Base-by-base conservation (phyloP, 202 grass and related monocot genomes). In the Setaria italica region DNA sequence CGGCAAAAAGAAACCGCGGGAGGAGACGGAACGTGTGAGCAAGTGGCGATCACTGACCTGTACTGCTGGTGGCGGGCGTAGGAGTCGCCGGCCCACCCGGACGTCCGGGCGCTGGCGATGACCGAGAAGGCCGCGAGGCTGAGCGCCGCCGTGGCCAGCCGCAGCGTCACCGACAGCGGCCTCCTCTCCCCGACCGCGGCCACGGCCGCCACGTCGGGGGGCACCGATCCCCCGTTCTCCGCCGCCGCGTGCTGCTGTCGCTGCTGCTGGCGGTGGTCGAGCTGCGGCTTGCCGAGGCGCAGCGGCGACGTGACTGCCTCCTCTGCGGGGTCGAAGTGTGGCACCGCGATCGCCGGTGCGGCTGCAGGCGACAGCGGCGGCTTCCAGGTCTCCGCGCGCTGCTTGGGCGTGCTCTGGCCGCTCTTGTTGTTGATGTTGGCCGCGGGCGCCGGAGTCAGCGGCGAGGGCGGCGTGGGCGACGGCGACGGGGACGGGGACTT, bases 71-170 rank as follows among this genome's bases (percentile, higher is more conserved):
- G 85, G 67, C 85, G 92, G 60, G 56, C 82, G 89, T 81, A 95
- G 69, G 76, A 74, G 83, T 97, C 95, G 33, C 95, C 95, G 47
- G 84, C 95, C 95, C 95, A 97, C 1, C 95, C 95, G 29, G 81
- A 57, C 15, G 95, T 97, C 68, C 83, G 59, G 56, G 88, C 92
- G 67, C 88, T 84, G 25, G 46, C 85, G 83, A 97, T 93, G n/a
- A 97, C 71, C 62, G 95, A 82, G 85, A 97, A 95, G 60, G 95
- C 65, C 2, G 83, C 87, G 62, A 95, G 71, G 87, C 89, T 93
- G 43, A 97, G 80, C 68, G 80, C 54, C 34, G 87, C 81, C 60
- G 92, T 89, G 89, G 71, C 83, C 62, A 93, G 14, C 74, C 95
- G 82, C 68, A 97, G 95, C 41, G 45, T 62, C 42, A 85, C 50